A percentile compares a stretch with the other conserved stretches of the same genome.
These are phyloP conservation scores for Lactarius evosmus DNA, from an alignment of 768 basidiomycete genomes.

Conservation along the genomic window DNA sequence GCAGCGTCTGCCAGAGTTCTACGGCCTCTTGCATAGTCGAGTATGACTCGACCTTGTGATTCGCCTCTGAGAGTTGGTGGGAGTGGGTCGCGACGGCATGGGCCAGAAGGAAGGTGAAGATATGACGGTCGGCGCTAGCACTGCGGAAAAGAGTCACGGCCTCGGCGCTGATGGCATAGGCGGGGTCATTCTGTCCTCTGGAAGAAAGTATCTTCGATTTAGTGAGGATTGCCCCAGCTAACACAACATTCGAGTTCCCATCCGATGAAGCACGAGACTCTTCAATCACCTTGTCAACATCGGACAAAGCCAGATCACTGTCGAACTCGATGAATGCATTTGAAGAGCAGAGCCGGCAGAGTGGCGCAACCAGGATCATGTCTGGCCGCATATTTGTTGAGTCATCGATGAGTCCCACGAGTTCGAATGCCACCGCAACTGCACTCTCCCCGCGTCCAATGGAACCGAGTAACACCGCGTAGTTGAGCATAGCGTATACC, in stretches of 20 bases:
- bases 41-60: constrained; percentile 5
- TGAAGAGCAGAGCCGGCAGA: constrained; percentile 10
- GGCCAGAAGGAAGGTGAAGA: constrained; percentile 14
- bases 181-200: constrained; percentile 5
- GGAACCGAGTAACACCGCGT: constrained; percentile 5
- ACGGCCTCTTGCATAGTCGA: background rate
- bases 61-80: constrained; percentile 11
- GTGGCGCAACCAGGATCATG: background rate
- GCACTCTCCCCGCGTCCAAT: constrained; percentile 4
- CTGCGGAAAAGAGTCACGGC: constrained; percentile 6
- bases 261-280: constrained; percentile 1
- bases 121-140: background rate
- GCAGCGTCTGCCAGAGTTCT: constrained; percentile 13
- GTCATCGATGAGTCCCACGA: constrained; percentile 1
- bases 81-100: constrained; percentile 13
- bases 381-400: background rate
- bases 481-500: constrained; percentile 9
- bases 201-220: constrained; percentile 20
- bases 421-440: constrained; percentile 11
- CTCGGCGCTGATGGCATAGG: background rate
- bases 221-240: constrained; percentile 12
- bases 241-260: background rate
- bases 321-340: background rate
- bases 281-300: constrained; percentile 6
- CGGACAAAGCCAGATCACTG: background rate